Evolutionary conservation across 345 rosid species (phyloP).

Genomic region (Cardamine chenopodiifolia): DNA sequence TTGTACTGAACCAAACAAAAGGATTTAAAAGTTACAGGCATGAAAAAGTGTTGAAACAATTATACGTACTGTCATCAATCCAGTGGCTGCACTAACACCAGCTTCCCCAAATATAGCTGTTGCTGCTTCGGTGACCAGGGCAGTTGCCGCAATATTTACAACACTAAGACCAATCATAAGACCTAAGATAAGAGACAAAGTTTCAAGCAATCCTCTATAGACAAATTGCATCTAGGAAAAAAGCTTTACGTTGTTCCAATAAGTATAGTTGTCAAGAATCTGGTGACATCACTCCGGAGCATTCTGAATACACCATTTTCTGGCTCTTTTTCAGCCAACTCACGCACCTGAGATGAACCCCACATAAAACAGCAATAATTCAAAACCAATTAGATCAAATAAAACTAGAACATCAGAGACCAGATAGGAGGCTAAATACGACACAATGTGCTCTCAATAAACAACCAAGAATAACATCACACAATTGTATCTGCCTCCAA

Average conservation of each 20-base stretch:
- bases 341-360: conserved; percentile 67
- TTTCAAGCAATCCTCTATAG: conserved; percentile 37
- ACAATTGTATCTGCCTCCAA: not conserved
- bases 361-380: conserved; percentile 31
- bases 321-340: conserved; percentile 93
- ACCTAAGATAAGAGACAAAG: conserved; percentile 42
- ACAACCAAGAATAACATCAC: conserved; percentile 11
- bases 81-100: conserved; percentile 99
- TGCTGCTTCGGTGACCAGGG: conserved; percentile 97
- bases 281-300: conserved; percentile 97
- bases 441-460: not conserved
- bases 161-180: conserved; percentile 59
- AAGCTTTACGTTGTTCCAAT: conserved; percentile 92
- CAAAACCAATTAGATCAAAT: conserved; percentile 31
- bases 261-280: conserved; percentile 96
- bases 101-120: conserved; percentile 99
- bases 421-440: not conserved
- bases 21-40: not conserved
- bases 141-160: conserved; percentile 98
- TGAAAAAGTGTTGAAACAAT: not conserved
- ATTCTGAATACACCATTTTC: conserved; percentile 93
- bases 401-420: conserved; percentile 14
- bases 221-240: conserved; percentile 34
- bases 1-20: not conserved
- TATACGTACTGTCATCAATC: conserved; percentile 91